Evolutionary conservation across 768 basidiomycete genomes (phyloP).

Genomic region (Pholiota conissans): DNA sequence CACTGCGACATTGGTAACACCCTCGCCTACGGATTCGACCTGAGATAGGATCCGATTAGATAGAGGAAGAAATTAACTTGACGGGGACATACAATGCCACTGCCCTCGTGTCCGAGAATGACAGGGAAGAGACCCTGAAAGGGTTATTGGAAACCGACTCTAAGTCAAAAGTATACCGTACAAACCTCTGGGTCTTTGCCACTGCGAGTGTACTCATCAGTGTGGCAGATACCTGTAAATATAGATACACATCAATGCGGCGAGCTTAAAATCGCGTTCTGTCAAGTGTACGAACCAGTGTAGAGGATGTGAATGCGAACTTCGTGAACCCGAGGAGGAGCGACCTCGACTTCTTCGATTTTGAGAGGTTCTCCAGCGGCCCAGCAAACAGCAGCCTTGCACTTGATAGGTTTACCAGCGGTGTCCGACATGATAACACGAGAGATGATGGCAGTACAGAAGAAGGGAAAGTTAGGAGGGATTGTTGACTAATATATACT

Average conservation of each 20-base stretch:
- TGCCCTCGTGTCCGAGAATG: slow-evolving; percentile 95
- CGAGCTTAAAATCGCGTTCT: not conserved
- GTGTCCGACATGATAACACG: slow-evolving; percentile 64
- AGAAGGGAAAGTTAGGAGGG: slow-evolving; percentile 11
- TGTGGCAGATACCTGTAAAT: slow-evolving; percentile 85
- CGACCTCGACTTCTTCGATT: slow-evolving; percentile 92
- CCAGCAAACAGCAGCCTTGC: slow-evolving; percentile 96
- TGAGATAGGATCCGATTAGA: slow-evolving; percentile 28
- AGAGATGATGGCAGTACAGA: slow-evolving; percentile 23
- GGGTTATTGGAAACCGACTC: not conserved
- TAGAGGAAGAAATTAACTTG: not conserved
- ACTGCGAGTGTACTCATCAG: slow-evolving; percentile 96
- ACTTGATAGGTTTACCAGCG: slow-evolving; percentile 77
- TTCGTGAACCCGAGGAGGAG: slow-evolving; percentile 86
- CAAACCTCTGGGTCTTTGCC: slow-evolving; percentile 92
- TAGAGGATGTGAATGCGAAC: slow-evolving; percentile 91
- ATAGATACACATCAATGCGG: not conserved
- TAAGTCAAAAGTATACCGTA: not conserved
- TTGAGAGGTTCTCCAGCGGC: slow-evolving; percentile 83
- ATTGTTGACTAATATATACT: slow-evolving; percentile 12
- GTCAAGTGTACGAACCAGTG: slow-evolving; percentile 59
- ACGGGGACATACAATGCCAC: slow-evolving; percentile 66
- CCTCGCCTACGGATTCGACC: slow-evolving; percentile 98
- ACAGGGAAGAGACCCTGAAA: slow-evolving; percentile 83
- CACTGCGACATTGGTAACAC: slow-evolving; percentile 72